Evolutionary conservation across 805 yeast species (phyloP).

Genomic region (Metschnikowia lunata): DNA sequence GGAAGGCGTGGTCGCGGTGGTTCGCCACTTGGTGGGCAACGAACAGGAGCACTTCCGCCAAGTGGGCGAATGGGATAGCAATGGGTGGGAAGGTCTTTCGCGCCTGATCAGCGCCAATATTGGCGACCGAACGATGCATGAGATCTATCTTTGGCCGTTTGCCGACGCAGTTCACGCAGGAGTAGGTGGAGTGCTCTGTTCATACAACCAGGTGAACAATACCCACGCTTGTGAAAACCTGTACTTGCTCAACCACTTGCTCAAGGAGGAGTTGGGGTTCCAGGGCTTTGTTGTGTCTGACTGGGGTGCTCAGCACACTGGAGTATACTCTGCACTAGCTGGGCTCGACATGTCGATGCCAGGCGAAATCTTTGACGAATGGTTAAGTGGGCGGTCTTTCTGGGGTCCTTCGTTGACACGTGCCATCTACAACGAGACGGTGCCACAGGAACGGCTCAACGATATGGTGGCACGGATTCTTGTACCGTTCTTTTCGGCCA

Average conservation of each 20-base stretch:
- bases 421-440: conserved; percentile 52
- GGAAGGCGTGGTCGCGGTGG: conserved; percentile 54
- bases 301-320: conserved; percentile 62
- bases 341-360: conserved; percentile 70
- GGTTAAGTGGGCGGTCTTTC: conserved; percentile 49
- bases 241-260: conserved; percentile 47
- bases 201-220: conserved; percentile 54
- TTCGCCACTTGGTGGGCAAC: conserved; percentile 55
- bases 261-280: conserved; percentile 60
- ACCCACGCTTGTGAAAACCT: conserved; percentile 59
- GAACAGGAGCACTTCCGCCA: conserved; percentile 62
- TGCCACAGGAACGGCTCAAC: conserved; percentile 49
- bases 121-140: conserved; percentile 60
- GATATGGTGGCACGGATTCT: conserved; percentile 61
- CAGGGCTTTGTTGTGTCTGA: conserved; percentile 66
- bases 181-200: conserved; percentile 58
- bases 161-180: conserved; percentile 60
- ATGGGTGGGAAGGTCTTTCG: conserved; percentile 41
- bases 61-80: conserved; percentile 44
- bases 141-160: conserved; percentile 61
- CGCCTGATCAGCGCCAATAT: conserved; percentile 49
- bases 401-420: conserved; percentile 57
- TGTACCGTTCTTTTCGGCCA: conserved; percentile 51
- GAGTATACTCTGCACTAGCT: conserved; percentile 51
- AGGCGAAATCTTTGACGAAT: conserved; percentile 49